phyloP scores from a whole-genome alignment of 2,329 filamentous ascomycete species.

The Colletotrichum endophyticum region DNA sequence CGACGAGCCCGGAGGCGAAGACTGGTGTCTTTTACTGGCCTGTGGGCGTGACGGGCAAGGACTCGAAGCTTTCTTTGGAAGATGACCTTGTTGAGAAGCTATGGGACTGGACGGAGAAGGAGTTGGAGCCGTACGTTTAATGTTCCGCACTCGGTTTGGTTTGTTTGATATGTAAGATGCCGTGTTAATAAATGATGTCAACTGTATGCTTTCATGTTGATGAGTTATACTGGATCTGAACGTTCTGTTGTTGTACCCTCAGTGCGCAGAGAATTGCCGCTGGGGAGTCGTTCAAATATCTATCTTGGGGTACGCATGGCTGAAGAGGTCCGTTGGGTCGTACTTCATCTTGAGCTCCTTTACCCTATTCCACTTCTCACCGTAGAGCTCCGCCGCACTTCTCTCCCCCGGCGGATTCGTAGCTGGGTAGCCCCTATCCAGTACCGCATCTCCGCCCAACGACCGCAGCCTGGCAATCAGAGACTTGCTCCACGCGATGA shows the following conservation, averaged over 20 bases:
- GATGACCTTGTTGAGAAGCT: constrained; percentile 32
- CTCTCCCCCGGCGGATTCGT: not conserved
- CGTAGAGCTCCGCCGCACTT: not conserved
- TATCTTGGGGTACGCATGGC: not conserved
- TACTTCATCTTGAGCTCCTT: not conserved
- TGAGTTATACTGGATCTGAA: not conserved
- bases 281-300: not conserved
- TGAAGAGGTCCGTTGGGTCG: not conserved
- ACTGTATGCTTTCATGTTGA: not conserved
- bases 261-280: not conserved
- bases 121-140: constrained; percentile 24
- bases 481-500: not conserved
- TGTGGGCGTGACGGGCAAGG: constrained; percentile 29
- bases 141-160: too few species aligned
- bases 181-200: not conserved
- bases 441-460: not conserved
- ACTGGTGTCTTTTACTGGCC: constrained; percentile 38
- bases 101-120: constrained; percentile 41
- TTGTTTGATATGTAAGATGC: not conserved
- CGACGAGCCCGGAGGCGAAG: constrained; percentile 14
- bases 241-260: not conserved
- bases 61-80: constrained; percentile 25
- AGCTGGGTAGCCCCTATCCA: not conserved
- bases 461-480: not conserved
- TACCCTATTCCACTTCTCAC: not conserved